Evolutionary conservation across 1,139 yeast species (phyloP).

Genomic region (Pichia sp.): DNA sequence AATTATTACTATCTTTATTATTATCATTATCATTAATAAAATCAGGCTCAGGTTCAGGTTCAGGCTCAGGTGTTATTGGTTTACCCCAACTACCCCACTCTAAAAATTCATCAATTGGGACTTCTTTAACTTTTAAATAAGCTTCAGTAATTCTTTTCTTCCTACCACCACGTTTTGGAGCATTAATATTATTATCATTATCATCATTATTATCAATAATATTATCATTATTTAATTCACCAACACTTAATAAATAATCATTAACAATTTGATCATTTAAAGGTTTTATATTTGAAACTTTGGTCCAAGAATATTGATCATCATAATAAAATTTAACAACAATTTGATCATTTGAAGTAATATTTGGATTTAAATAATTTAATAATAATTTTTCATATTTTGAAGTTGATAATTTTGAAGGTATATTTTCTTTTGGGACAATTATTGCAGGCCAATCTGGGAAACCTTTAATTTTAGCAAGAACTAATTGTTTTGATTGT

Average conservation of each 20-base stretch:
- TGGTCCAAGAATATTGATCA: constrained; percentile 62
- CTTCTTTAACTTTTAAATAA: constrained; percentile 27
- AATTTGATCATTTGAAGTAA: constrained; percentile 17
- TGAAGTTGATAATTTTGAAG: constrained; percentile 50
- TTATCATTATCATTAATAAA: too few species aligned
- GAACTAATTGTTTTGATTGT: constrained; percentile 36
- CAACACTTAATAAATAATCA: constrained; percentile 23
- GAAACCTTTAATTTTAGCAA: constrained; percentile 72
- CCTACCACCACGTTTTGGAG: constrained; percentile 13
- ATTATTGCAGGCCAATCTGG: constrained; percentile 84
- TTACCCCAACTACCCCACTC: constrained; percentile 28
- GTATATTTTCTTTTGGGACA: constrained; percentile 51
- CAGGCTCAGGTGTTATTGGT: constrained; percentile 19
- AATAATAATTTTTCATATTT: constrained; percentile 30
- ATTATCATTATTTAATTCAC: constrained; percentile 18
- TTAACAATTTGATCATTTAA: constrained; percentile 24
- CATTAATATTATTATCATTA: constrained; percentile 8
- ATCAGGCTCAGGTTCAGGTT: constrained; percentile 7
- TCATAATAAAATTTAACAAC: constrained; percentile 58
- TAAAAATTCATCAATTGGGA: constrained; percentile 22
- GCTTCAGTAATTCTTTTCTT: constrained; percentile 24
- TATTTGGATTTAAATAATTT: constrained; percentile 3
- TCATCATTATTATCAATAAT: neutral
- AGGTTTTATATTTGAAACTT: constrained; percentile 37
- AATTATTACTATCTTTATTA: neutral